phyloP scores from a whole-genome alignment of 768 basidiomycete species.

The Trametes maxima region DNA sequence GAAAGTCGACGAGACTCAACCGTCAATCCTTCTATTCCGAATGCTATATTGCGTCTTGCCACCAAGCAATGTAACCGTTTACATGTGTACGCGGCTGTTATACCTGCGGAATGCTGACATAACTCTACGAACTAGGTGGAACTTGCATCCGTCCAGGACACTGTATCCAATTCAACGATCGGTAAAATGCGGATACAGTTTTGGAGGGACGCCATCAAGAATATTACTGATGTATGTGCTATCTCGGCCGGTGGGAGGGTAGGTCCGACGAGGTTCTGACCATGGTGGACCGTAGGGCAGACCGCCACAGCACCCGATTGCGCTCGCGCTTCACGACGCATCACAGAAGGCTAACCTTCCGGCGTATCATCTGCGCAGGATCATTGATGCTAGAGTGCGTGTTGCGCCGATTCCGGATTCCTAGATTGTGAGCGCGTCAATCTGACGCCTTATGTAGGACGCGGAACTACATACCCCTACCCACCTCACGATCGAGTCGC shows the following conservation, averaged over 20 bases:
- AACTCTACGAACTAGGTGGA: conserved; percentile 56
- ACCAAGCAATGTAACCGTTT: too few relatives aligned
- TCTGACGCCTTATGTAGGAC: conserved; percentile 26
- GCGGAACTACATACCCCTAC: conserved; percentile 54
- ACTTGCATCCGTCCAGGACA: conserved; percentile 74
- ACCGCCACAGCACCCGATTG: conserved; percentile 81
- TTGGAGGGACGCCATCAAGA: conserved; percentile 81
- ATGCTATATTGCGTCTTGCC: too few relatives aligned
- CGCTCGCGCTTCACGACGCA: conserved; percentile 66
- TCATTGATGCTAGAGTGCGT: conserved; percentile 82
- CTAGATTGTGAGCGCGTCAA: conserved; percentile 15
- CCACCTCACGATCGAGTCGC: conserved; percentile 66
- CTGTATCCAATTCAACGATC: conserved; percentile 69
- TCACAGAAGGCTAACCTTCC: conserved; percentile 54
- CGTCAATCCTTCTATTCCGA: too few relatives aligned
- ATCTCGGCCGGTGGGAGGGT: neutral
- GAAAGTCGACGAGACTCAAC: too few relatives aligned
- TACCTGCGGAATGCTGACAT: conserved; percentile 7
- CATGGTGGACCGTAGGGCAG: conserved; percentile 52
- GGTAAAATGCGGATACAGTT: conserved; percentile 88
- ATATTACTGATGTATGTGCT: conserved; percentile 59
- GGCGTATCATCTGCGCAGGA: conserved; percentile 78
- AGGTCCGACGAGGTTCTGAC: conserved; percentile 9
- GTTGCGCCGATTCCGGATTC: conserved; percentile 5
- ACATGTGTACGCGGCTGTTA: too few relatives aligned